Evolutionary conservation across 345 rosid genomes (phyloP).

Genomic region (Draba incana): DNA sequence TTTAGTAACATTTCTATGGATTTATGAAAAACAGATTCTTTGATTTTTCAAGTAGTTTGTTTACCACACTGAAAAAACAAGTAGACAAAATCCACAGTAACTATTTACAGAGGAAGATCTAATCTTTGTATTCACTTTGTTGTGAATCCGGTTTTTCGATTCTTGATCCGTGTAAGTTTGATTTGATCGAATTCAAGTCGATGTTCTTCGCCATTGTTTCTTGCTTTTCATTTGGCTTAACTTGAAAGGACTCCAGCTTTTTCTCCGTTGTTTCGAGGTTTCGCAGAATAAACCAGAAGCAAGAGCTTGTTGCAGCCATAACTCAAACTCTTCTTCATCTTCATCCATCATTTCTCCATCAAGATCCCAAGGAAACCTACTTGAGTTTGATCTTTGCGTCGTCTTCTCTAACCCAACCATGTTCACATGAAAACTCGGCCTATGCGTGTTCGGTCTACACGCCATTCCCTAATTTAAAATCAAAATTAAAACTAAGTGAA

Average conservation of each 20-base stretch:
- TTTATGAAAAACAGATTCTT: constrained; percentile 17
- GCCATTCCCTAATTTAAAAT: constrained; percentile 73
- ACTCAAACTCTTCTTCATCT: constrained; percentile 84
- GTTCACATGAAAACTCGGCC: constrained; percentile 95
- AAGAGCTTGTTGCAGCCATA: constrained; percentile 88
- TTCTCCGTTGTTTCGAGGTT: constrained; percentile 71
- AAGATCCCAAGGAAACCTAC: constrained; percentile 87
- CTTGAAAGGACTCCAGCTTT: constrained; percentile 97
- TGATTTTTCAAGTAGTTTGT: constrained; percentile 15
- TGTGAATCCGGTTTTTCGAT: constrained; percentile 7
- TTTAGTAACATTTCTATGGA: too few species aligned
- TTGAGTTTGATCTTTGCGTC: constrained; percentile 77
- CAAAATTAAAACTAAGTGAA: background rate
- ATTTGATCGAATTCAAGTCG: constrained; percentile 45
- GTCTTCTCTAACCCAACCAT: constrained; percentile 91
- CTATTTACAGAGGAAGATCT: constrained; percentile 37
- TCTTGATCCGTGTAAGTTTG: constrained; percentile 6
- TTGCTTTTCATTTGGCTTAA: constrained; percentile 77
- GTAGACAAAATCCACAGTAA: constrained; percentile 22
- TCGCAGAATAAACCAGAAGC: constrained; percentile 94
- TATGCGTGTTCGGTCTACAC: constrained; percentile 94
- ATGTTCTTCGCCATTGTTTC: constrained; percentile 93
- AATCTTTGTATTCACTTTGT: constrained; percentile 25
- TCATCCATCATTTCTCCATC: constrained; percentile 95
- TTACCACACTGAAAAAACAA: constrained; percentile 18